phyloP scores from a whole-genome alignment of 305 asterid genomes.

The Fraxinus platypoda region DNA sequence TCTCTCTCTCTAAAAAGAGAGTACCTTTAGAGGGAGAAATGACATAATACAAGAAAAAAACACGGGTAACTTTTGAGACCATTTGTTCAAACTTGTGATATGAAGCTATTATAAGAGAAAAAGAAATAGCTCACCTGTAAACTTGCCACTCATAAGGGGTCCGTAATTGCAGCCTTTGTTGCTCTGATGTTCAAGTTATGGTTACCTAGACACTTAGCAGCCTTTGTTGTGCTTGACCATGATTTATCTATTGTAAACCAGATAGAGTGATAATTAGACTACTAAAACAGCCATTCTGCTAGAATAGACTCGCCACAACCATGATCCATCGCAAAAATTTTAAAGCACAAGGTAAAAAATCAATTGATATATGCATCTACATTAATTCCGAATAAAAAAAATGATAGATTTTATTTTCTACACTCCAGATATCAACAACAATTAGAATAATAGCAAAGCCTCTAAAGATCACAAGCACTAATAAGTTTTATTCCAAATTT shows the following conservation, averaged over 20 bases:
- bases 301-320: neutral
- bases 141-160: constrained; percentile 80
- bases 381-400: neutral
- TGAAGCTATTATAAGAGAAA: neutral
- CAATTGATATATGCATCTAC: neutral
- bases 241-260: constrained; percentile 24
- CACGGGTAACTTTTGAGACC: neutral
- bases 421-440: neutral
- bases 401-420: neutral
- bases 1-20: neutral
- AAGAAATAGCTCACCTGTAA: constrained; percentile 44
- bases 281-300: neutral
- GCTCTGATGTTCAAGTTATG: constrained; percentile 1
- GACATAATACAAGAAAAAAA: constrained; percentile 1
- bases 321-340: neutral
- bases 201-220: too few relatives aligned
- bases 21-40: neutral
- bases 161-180: constrained; percentile 71
- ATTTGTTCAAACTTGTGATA: neutral
- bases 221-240: constrained; percentile 58
- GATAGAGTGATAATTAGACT: neutral
- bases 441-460: neutral
- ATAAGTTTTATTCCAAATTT: neutral
- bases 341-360: neutral
- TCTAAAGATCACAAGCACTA: neutral